phyloP scores from a whole-genome alignment of 1,284 basidiomycete species.

The Ustilago tritici region DNA sequence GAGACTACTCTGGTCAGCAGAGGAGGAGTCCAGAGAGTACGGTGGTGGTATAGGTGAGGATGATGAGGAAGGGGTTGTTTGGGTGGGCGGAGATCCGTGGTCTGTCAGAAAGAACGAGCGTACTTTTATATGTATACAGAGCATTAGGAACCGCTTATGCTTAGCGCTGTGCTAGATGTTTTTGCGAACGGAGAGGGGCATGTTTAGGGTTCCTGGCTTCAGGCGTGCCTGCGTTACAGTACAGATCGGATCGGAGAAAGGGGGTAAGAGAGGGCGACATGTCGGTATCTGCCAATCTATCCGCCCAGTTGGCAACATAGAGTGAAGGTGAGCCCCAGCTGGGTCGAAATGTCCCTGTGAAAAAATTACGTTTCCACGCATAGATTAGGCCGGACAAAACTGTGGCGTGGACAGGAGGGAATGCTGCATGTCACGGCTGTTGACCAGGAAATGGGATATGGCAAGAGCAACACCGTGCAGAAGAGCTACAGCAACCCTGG shows the following conservation, averaged over 20 bases:
- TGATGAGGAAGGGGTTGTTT: not conserved
- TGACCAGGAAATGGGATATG: conserved; percentile 5
- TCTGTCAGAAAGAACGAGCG: conserved; percentile 25
- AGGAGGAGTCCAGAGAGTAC: conserved; percentile 1
- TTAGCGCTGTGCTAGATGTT: not conserved
- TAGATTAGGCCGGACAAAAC: conserved; percentile 5
- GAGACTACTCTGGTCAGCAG: conserved; percentile 35
- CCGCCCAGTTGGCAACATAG: not conserved
- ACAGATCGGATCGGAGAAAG: not conserved
- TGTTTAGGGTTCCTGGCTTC: not conserved
- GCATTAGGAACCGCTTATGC: conserved; percentile 1
- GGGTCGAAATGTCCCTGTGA: not conserved
- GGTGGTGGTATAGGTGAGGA: not conserved
- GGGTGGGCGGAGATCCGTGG: conserved; percentile 16
- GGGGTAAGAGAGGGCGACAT: not conserved
- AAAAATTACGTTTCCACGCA: not conserved
- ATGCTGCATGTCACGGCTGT: not conserved
- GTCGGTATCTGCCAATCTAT: not conserved
- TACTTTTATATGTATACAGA: conserved; percentile 32
- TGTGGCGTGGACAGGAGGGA: not conserved
- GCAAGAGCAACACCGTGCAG: not conserved
- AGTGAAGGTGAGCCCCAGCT: not conserved
- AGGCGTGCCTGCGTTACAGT: not conserved
- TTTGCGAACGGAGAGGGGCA: not conserved
- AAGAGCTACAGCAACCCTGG: not conserved